Conservation (phyloP, 495 filamentous ascomycete species). For the Sphaerosporella brunnea region DNA sequence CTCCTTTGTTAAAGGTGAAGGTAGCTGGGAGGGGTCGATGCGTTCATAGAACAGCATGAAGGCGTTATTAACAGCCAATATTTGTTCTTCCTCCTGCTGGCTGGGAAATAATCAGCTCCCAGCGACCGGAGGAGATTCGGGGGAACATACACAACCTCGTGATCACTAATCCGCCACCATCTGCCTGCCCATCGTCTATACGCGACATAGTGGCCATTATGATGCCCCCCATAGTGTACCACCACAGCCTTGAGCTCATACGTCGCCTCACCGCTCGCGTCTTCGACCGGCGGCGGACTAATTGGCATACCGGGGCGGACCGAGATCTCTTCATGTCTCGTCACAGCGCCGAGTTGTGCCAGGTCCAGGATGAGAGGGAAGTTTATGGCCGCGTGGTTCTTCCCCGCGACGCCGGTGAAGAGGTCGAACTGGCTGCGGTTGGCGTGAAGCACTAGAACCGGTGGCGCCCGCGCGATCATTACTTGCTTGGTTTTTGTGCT, state of each 20-base stretch:
- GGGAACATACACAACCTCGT: constrained; percentile 54
- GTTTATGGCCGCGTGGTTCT: constrained; percentile 60
- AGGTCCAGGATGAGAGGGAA: constrained; percentile 63
- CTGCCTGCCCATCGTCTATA: constrained; percentile 48
- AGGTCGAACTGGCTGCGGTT: constrained; percentile 88
- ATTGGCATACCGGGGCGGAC: constrained; percentile 23
- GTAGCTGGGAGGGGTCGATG: too few relatives aligned
- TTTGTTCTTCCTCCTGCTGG: too few relatives aligned
- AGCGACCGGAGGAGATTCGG: background rate
- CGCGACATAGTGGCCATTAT: constrained; percentile 91
- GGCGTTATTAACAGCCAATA: too few relatives aligned
- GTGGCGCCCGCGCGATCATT: constrained; percentile 63
- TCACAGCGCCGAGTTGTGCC: constrained; percentile 40
- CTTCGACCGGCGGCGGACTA: constrained; percentile 25
- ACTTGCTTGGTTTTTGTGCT: constrained; percentile 78
- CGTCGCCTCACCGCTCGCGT: constrained; percentile 45
- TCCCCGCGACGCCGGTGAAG: constrained; percentile 51
- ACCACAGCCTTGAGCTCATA: constrained; percentile 75
- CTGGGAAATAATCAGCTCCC: constrained; percentile 4
- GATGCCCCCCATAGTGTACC: constrained; percentile 75
- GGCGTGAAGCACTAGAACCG: constrained; percentile 64
- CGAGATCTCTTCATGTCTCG: constrained; percentile 13
- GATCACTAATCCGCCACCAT: constrained; percentile 27
- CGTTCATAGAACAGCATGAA: constrained; percentile 97
- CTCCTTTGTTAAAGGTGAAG: too few relatives aligned